A percentile compares a stretch with the other conserved stretches of the same genome.
These are phyloP conservation scores for Phytopythium vexans DNA, from an alignment of 352 stramenopile genomes.

Conservation along the genomic window DNA sequence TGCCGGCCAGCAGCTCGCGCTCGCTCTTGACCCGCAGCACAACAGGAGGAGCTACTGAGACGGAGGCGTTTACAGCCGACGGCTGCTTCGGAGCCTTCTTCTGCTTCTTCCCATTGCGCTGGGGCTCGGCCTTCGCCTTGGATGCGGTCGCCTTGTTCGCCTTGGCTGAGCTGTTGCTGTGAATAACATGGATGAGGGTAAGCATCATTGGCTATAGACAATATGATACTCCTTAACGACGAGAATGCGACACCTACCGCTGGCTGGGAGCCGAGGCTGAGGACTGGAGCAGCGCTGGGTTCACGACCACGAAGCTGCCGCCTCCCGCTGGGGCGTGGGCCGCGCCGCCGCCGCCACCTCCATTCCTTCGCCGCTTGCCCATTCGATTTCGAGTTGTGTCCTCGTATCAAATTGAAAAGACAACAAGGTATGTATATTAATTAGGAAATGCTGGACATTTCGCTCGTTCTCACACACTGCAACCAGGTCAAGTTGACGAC, in stretches of 20 bases:
- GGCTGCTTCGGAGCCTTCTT: conserved; percentile 7
- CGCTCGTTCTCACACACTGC: too few species aligned
- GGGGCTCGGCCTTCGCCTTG: not conserved
- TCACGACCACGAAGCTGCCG: conserved; percentile 47
- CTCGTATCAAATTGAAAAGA: too few species aligned
- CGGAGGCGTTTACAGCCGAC: not conserved
- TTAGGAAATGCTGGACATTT: too few species aligned
- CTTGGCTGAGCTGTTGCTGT: not conserved
- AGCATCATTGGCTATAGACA: conserved; percentile 11
- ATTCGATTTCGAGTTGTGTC: conserved; percentile 4
- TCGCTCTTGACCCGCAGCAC: conserved; percentile 32
- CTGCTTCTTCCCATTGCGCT: conserved; percentile 10
- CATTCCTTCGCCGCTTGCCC: conserved; percentile 17
- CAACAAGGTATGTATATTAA: too few species aligned
- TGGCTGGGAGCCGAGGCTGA: not conserved
- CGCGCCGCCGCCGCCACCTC: conserved; percentile 2
- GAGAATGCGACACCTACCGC: not conserved
- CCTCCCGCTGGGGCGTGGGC: conserved; percentile 4
- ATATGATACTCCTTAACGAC: conserved; percentile 4
- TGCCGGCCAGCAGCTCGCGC: conserved; percentile 32
- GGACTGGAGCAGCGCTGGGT: conserved; percentile 30
- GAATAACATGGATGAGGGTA: conserved; percentile 1
- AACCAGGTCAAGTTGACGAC: too few species aligned
- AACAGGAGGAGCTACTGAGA: not conserved
- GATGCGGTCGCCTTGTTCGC: not conserved